A percentile compares a stretch with the other conserved stretches of the same genome.
Evolutionary conservation across 2,329 filamentous ascomycete species (phyloP).

Genomic region (Stylonectria norvegica): DNA sequence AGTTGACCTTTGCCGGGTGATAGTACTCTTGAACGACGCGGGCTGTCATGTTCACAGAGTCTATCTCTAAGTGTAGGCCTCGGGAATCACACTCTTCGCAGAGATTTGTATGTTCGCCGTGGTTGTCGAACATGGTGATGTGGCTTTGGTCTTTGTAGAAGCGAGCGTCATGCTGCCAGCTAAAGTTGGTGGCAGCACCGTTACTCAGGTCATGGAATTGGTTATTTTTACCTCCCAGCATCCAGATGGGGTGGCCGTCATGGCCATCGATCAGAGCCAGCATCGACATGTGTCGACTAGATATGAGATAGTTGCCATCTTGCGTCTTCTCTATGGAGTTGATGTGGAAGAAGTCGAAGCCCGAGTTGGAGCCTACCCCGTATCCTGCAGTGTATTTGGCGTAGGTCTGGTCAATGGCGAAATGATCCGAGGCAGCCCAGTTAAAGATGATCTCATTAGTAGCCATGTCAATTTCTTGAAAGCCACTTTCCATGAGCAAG

Average conservation of each 20-base stretch:
- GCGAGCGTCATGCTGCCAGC: conserved; percentile 39
- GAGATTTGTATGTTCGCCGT: conserved; percentile 29
- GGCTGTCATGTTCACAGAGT: conserved; percentile 28
- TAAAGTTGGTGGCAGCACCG: conserved; percentile 34
- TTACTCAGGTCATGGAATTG: conserved; percentile 34
- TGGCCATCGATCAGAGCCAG: conserved; percentile 29
- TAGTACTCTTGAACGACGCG: conserved; percentile 28
- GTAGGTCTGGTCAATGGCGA: conserved; percentile 23
- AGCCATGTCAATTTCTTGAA: conserved; percentile 37
- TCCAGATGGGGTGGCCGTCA: conserved; percentile 34
- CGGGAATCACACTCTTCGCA: conserved; percentile 29
- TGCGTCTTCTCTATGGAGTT: conserved; percentile 32
- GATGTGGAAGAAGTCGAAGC: conserved; percentile 39
- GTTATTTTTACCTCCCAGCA: conserved; percentile 34
- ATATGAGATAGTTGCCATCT: conserved; percentile 37
- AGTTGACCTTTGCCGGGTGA: conserved; percentile 25
- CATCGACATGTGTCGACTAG: conserved; percentile 30
- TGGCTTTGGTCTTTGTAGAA: conserved; percentile 28
- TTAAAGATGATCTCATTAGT: conserved; percentile 37
- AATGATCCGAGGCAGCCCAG: conserved; percentile 35
- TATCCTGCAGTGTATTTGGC: conserved; percentile 27
- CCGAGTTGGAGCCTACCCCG: conserved; percentile 27
- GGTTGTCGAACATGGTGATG: conserved; percentile 40
- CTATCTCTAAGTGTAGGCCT: conserved; percentile 30
- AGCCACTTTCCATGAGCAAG: conserved; percentile 34